Base-by-base conservation (phyloP, 352 stramenopile species). In the Phytophthora citrophthora region DNA sequence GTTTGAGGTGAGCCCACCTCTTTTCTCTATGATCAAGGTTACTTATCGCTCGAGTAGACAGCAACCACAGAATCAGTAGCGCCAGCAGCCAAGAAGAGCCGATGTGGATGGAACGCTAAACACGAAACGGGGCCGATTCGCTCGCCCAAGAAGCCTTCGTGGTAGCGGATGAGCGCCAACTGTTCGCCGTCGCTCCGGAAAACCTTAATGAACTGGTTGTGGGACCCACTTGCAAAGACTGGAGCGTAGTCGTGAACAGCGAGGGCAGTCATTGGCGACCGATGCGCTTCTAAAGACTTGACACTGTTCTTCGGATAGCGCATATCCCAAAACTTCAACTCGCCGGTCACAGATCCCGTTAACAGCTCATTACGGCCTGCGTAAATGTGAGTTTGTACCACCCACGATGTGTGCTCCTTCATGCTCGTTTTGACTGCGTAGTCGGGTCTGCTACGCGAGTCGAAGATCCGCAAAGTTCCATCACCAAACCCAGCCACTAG, bases 161-260 rank as follows among this genome's bases (percentile, higher is more conserved):
- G 96, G 74, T 99, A 99, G 23, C 88, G 82, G 51, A 97, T 96
- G 8, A 94, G 79, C 27, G 82, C 86, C 46, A 95, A 68, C 51
- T 93, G 82, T 58, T 95, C 88, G 29, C 85, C 87, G 36, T 98
- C 94, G 53, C 90, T 88, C 32, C 91, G 91, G 46, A 98, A 94
- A 45, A 99, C 89, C 75, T 99, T 99, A 75, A 99, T 99, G 70
- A 99, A 99, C 62, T 99, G 97, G 59, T 98, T 98, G 70, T 99
- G 96, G 34, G 95, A 99, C 5, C 98, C 98, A 64, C 91, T 98
- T 4, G 97, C 96, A 67, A 99, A 86, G 40, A 99, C 88, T 0
- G 97, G 97, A 29, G 98, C 90, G 57, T 97, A 96, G 51, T 96
- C 82, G 73, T 99, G 98, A 24, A 98, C 89, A 1, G 93, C 91